A percentile compares a stretch with the other conserved stretches of the same genome.
phyloP scores from a whole-genome alignment of 106 monocot species.

The Amphibolis antarctica region DNA sequence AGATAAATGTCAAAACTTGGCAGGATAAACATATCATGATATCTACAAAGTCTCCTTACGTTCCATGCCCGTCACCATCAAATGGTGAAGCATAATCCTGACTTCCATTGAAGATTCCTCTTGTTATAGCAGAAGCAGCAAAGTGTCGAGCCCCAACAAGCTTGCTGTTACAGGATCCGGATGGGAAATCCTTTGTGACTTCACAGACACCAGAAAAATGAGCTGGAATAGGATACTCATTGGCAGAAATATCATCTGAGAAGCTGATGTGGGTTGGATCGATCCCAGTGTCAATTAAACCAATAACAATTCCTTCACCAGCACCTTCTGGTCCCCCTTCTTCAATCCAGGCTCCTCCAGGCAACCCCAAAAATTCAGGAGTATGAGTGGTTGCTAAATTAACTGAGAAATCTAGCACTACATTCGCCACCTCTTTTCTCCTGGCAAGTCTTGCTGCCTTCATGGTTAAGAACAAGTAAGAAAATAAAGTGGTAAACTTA shows the following conservation, averaged over 20 bases:
- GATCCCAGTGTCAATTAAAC: slow-evolving; percentile 91
- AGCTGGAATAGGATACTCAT: slow-evolving; percentile 47
- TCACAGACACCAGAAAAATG: slow-evolving; percentile 90
- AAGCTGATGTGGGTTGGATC: slow-evolving; percentile 88
- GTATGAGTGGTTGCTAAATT: slow-evolving; percentile 83
- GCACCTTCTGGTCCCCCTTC: slow-evolving; percentile 82
- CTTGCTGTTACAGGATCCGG: slow-evolving; percentile 94
- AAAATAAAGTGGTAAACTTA: slow-evolving; percentile 3
- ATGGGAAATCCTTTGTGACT: slow-evolving; percentile 88
- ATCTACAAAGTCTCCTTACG: slow-evolving; percentile 38
- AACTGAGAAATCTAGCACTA: slow-evolving; percentile 73
- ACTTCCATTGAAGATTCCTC: slow-evolving; percentile 82
- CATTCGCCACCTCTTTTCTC: slow-evolving; percentile 69
- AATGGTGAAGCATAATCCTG: slow-evolving; percentile 86
- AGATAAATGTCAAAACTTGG: no score
- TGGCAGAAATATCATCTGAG: slow-evolving; percentile 36
- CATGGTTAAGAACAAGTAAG: slow-evolving; percentile 3
- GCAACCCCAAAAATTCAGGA: slow-evolving; percentile 82
- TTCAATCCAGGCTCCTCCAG: slow-evolving; percentile 78
- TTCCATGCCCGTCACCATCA: slow-evolving; percentile 98
- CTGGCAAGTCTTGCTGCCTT: slow-evolving; percentile 79
- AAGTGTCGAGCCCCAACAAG: slow-evolving; percentile 95
- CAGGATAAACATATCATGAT: background rate
- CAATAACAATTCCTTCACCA: slow-evolving; percentile 82
- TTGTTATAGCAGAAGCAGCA: slow-evolving; percentile 90